Evolutionary conservation across 2,329 filamentous ascomycete species (phyloP), one percentile per base, ranked within the genome.

Genomic region (Podosphaera aphanis): DNA sequence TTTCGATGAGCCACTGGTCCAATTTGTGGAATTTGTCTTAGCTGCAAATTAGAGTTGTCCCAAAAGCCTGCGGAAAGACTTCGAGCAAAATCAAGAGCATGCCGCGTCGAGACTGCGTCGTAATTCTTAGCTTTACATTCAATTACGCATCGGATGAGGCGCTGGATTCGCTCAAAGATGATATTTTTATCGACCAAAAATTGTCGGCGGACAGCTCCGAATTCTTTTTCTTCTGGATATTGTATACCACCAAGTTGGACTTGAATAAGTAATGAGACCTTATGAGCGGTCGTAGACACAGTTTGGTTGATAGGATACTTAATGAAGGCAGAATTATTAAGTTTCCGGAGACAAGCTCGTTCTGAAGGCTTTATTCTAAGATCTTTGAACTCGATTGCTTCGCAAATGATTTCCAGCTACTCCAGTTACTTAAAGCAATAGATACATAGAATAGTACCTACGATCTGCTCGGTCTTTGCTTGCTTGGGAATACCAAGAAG

Each of bases 1-100:
- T 81, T 90, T 33, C 79, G 71, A 51, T 83, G 75, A n/a, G 73
- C 71, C 1, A 77, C 82, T 3, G 74, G 66, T 0, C 90, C 90
- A 49, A 95, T 72, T 2, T 76, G 72, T 0, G 82, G 74, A 1
- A 98, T 69, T 59, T 95, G 88, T 49, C 80, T 79, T 56, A 98
- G 70, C 52, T 94, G 82, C 19, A 79, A 67, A 0, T 82, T 73
- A 2, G 77, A 81, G 29, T 80, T 76, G 55, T 98, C 90, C 90
- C 86, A 61, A 1, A 68, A 66, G 1, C 71, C 73, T 1, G 85
- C 81, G 19, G 74, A 71, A 44, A 95, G 63, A 51, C 83, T 84
- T 47, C 88, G 71, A 42, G 79, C 71, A 5, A 95, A 69, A 55
- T 88, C 80, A 1, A 95, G 68, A 5, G 79, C 79, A 49, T 77